Percentiles rank a stretch among this genome's conserved stretches.
Evolutionary conservation across 192 early-diverging fungal species (phyloP).

Genomic region (Umbelopsis vinacea): DNA sequence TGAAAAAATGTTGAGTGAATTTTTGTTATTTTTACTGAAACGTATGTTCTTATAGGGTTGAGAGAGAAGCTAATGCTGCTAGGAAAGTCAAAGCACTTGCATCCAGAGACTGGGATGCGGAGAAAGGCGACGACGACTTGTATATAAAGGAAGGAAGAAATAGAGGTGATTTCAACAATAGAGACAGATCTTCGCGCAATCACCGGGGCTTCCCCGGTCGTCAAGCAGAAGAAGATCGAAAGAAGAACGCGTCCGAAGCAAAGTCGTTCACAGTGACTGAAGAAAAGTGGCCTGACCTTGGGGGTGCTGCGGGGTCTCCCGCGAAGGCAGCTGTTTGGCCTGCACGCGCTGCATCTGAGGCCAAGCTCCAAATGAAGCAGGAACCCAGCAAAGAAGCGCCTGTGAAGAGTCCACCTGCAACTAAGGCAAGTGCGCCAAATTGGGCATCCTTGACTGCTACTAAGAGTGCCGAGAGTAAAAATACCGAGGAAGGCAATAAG

Average conservation of each 20-base stretch:
- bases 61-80: constrained; percentile 4
- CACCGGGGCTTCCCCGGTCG: background rate
- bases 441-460: background rate
- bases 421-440: background rate
- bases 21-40: background rate
- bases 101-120: background rate
- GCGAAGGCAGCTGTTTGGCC: background rate
- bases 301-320: background rate
- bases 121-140: background rate
- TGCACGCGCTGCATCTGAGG: background rate
- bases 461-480: background rate
- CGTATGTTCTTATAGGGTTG: background rate
- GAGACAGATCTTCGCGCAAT: background rate
- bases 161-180: background rate
- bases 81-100: background rate
- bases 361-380: background rate
- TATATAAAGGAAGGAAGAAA: background rate
- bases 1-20: too few species aligned
- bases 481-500: too few species aligned
- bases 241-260: too few species aligned
- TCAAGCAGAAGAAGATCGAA: background rate
- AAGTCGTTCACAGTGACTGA: background rate
- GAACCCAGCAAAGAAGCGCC: background rate
- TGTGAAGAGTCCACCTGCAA: background rate
- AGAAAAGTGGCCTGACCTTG: constrained; percentile 6